Conservation (phyloP, 257 asterid species). For the Cinchona pubescens region DNA sequence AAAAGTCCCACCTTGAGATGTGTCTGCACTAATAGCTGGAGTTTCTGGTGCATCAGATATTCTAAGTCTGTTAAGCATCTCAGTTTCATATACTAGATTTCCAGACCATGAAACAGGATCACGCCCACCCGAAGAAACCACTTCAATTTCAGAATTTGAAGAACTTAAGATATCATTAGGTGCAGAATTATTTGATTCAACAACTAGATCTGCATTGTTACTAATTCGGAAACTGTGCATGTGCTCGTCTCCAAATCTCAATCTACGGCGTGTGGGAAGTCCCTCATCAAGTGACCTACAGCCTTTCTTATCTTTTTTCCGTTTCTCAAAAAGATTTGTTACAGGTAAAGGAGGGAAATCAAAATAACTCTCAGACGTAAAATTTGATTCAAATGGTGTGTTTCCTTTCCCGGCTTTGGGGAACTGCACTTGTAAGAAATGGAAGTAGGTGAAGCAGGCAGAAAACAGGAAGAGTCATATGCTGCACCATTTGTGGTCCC, state of each 20-base stretch:
- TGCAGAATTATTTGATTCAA: constrained; percentile 56
- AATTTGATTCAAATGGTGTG: constrained; percentile 40
- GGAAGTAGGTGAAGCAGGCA: constrained; percentile 51
- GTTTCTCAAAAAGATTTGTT: constrained; percentile 68
- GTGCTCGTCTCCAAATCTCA: constrained; percentile 60
- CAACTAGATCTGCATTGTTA: constrained; percentile 81
- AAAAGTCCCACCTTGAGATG: constrained; percentile 53
- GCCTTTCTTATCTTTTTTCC: constrained; percentile 42
- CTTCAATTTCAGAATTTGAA: constrained; percentile 49
- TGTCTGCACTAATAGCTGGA: constrained; percentile 36
- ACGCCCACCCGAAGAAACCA: constrained; percentile 27
- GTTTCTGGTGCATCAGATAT: constrained; percentile 65
- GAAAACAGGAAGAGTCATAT: constrained; percentile 57
- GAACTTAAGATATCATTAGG: constrained; percentile 37
- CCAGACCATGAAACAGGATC: constrained; percentile 45
- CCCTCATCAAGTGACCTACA: constrained; percentile 49
- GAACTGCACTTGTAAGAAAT: constrained; percentile 48
- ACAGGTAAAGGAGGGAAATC: constrained; percentile 89
- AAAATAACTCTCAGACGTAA: constrained; percentile 48
- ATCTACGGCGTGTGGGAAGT: constrained; percentile 44
- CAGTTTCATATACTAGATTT: constrained; percentile 40
- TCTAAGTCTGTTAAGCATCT: constrained; percentile 44
- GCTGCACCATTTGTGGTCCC: constrained; percentile 55
- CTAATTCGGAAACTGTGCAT: constrained; percentile 87
- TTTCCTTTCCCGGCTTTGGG: constrained; percentile 38